Conservation (phyloP, 768 basidiomycete genomes). For the Rhodocollybia butyracea region DNA sequence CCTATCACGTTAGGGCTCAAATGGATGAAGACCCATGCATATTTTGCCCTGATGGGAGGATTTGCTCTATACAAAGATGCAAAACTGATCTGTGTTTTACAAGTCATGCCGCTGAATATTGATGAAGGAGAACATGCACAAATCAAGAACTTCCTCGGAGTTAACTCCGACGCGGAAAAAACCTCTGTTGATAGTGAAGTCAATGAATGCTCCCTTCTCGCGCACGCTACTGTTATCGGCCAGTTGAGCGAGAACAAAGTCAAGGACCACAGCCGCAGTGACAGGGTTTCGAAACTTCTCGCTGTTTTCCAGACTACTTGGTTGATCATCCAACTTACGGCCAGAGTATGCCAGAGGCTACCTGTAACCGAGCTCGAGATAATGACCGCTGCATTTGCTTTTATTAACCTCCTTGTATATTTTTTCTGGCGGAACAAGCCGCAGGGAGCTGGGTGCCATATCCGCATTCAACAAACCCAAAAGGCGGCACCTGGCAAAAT, state of each 20-base stretch:
- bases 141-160: no score
- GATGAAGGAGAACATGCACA: no score
- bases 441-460: conserved; percentile 11
- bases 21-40: conserved; percentile 1
- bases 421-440: conserved; percentile 35
- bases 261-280: conserved; percentile 6
- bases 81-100: neutral
- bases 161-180: no score
- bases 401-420: conserved; percentile 26
- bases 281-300: conserved; percentile 3
- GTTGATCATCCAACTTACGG: conserved; percentile 13
- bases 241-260: neutral
- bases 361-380: conserved; percentile 16
- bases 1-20: neutral
- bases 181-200: no score
- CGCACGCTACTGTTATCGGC: neutral
- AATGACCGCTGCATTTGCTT: conserved; percentile 11
- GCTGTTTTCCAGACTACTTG: conserved; percentile 11
- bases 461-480: no score
- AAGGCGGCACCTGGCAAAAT: no score
- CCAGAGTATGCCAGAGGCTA: neutral
- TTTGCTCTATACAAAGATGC: conserved; percentile 8
- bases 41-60: conserved; percentile 17
- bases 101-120: no score
- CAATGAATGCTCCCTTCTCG: neutral